Evolutionary conservation across 768 basidiomycete species (phyloP).

Genomic region (Hemileccinum impolitum): DNA sequence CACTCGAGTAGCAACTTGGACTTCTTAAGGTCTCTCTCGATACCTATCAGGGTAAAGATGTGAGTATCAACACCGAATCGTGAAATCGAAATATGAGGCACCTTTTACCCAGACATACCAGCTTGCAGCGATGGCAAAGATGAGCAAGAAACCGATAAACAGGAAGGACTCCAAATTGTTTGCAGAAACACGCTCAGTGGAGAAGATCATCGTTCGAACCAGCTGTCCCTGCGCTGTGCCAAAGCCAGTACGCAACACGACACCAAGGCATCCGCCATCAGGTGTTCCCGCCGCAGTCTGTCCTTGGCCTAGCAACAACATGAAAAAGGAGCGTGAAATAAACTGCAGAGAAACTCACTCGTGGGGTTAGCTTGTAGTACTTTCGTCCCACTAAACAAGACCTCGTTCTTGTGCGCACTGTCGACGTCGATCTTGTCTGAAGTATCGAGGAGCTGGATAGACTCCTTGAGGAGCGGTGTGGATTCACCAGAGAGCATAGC

Average conservation of each 20-base stretch:
- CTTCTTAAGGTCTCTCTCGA: constrained; percentile 90
- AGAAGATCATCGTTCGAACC: constrained; percentile 98
- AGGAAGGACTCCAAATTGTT: constrained; percentile 95
- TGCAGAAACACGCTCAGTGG: constrained; percentile 92
- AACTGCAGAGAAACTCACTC: constrained; percentile 28
- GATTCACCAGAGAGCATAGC: constrained; percentile 99
- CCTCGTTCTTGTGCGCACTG: constrained; percentile 78
- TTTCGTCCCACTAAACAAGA: constrained; percentile 97
- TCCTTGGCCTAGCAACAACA: constrained; percentile 22
- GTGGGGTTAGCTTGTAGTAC: constrained; percentile 71
- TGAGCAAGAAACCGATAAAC: constrained; percentile 96
- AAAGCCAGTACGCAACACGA: constrained; percentile 94
- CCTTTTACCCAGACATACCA: constrained; percentile 99
- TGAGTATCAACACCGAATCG: constrained; percentile 3
- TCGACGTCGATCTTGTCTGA: constrained; percentile 82
- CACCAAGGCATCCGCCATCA: constrained; percentile 88
- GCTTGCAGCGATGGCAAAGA: constrained; percentile 96
- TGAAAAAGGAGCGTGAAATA: background rate
- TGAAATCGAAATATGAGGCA: constrained; percentile 29
- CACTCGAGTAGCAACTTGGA: constrained; percentile 94
- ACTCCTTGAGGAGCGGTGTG: constrained; percentile 94
- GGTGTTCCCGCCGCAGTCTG: constrained; percentile 61
- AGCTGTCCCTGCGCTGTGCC: constrained; percentile 97
- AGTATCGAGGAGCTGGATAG: constrained; percentile 78
- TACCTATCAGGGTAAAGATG: constrained; percentile 45